Conservation (phyloP, 768 basidiomycete species). For the Mycena olivaceomarginata region DNA sequence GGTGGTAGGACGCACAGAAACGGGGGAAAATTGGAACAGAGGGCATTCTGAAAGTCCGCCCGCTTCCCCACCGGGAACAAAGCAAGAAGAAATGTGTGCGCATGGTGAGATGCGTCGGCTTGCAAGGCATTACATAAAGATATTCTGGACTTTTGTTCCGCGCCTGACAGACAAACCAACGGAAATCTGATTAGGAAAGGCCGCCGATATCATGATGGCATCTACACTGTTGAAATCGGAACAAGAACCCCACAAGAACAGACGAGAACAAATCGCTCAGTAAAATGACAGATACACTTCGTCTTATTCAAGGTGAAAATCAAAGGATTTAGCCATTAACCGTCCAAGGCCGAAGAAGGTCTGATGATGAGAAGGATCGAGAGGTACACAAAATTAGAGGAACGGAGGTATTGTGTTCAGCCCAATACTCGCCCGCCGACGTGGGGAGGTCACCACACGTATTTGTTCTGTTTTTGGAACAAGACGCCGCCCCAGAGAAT, state of each 20-base stretch:
- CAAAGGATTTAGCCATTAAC: conserved; percentile 27
- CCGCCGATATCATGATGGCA: conserved; percentile 5
- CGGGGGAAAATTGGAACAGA: too few relatives aligned
- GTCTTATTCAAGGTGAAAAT: background rate
- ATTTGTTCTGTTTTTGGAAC: conserved; percentile 15
- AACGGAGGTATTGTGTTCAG: too few relatives aligned
- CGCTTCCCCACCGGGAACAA: background rate
- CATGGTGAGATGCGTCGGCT: conserved; percentile 2
- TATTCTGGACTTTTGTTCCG: conserved; percentile 23
- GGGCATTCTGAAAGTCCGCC: too few relatives aligned
- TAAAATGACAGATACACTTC: conserved; percentile 27
- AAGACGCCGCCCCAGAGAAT: background rate
- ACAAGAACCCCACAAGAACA: background rate
- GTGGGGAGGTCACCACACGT: too few relatives aligned
- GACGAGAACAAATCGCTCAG: background rate
- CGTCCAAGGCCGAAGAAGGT: background rate
- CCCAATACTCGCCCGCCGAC: too few relatives aligned
- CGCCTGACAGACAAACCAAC: conserved; percentile 13
- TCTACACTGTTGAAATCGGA: conserved; percentile 12
- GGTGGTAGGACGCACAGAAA: background rate
- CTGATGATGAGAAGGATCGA: conserved; percentile 13
- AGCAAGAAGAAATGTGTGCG: background rate
- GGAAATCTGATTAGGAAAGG: background rate
- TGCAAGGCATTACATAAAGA: conserved; percentile 27
- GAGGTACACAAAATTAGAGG: too few relatives aligned